Conservation (phyloP, 1,284 basidiomycete species). For the Ceratobasidium sp. region DNA sequence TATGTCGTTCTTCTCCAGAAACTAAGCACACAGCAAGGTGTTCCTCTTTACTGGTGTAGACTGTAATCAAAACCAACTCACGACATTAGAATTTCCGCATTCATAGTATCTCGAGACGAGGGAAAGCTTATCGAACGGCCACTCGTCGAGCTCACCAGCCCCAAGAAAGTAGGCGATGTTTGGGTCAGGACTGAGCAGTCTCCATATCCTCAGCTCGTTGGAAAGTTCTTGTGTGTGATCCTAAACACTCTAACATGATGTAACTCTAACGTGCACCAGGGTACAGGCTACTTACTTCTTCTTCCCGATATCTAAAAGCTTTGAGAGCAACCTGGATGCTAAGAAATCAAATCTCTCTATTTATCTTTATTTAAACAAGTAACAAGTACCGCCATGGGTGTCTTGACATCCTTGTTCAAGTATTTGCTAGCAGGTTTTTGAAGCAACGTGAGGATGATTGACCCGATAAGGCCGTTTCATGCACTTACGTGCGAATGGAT, state of each 20-base stretch:
- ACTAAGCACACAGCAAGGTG: not conserved
- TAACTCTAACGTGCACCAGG: too few species aligned
- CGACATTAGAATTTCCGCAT: not conserved
- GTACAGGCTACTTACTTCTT: not conserved
- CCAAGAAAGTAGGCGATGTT: not conserved
- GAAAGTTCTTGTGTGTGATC: not conserved
- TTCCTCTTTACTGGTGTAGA: not conserved
- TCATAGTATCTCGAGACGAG: not conserved
- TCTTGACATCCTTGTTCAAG: not conserved
- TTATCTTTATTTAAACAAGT: not conserved
- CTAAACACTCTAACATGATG: too few species aligned
- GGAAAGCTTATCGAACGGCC: conserved; percentile 2
- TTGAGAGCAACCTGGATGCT: not conserved
- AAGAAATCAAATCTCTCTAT: not conserved
- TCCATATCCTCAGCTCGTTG: conserved; percentile 6
- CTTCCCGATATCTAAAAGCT: not conserved
- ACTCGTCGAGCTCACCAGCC: not conserved
- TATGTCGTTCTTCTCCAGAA: not conserved
- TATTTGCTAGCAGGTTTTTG: not conserved
- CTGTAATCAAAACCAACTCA: not conserved
- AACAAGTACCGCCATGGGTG: not conserved
- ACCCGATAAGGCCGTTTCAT: too few species aligned
- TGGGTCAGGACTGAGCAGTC: not conserved
- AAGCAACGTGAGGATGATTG: too few species aligned
- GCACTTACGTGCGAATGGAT: not conserved